phyloP scores from a whole-genome alignment of 108 stramenopile species.

The Nannochloropsis gaditana region DNA sequence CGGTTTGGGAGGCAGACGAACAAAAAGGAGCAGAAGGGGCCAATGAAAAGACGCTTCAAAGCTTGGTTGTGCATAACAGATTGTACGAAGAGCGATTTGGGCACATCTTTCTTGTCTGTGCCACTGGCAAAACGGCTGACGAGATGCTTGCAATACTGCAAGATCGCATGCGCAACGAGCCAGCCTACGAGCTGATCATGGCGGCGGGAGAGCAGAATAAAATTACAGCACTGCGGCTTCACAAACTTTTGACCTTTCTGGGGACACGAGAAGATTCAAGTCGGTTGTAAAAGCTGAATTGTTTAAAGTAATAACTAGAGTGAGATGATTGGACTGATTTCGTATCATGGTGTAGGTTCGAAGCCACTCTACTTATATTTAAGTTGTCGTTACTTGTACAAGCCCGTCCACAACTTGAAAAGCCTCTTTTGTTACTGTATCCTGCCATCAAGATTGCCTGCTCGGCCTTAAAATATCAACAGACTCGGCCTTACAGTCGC shows the following conservation, averaged over 20 bases:
- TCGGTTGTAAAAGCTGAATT: not conserved
- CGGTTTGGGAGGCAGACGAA: conserved; percentile 48
- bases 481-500: too few species aligned
- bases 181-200: conserved; percentile 33
- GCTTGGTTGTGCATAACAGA: conserved; percentile 34
- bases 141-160: conserved; percentile 40
- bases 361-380: too few species aligned
- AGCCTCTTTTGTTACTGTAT: too few species aligned
- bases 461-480: too few species aligned
- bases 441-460: too few species aligned
- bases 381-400: too few species aligned
- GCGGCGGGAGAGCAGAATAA: conserved; percentile 40
- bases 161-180: conserved; percentile 37
- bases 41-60: conserved; percentile 33
- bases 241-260: conserved; percentile 22
- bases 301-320: not conserved
- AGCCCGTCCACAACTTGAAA: too few species aligned
- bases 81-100: conserved; percentile 36
- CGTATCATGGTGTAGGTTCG: too few species aligned
- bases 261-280: not conserved
- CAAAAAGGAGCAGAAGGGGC: conserved; percentile 48
- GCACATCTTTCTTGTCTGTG: conserved; percentile 50
- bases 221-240: conserved; percentile 36
- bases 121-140: conserved; percentile 50
- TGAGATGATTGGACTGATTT: too few species aligned